These are phyloP conservation scores for Metarhizium robertsii DNA, from an alignment of 2,329 filamentous ascomycete genomes.

Conservation along the genomic window DNA sequence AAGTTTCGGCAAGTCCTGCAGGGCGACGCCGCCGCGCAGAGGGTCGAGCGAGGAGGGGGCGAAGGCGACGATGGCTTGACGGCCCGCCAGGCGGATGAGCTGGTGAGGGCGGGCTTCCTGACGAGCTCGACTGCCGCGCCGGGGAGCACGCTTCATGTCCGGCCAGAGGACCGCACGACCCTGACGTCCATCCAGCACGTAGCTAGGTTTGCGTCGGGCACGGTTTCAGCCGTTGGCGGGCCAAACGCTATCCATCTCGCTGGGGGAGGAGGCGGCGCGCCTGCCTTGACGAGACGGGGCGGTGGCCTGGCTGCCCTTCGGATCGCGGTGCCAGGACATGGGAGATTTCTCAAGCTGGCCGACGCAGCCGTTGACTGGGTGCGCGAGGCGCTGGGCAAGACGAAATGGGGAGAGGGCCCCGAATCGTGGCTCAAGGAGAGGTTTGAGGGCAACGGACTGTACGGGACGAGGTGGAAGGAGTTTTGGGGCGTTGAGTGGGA, in stretches of 20 bases:
- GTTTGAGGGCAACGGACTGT: conserved; percentile 55
- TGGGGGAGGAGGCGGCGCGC: conserved; percentile 43
- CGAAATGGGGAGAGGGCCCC: conserved; percentile 53
- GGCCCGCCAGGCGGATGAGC: conserved; percentile 39
- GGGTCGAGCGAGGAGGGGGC: conserved; percentile 10
- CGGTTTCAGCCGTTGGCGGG: conserved; percentile 60
- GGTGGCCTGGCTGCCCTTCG: conserved; percentile 26
- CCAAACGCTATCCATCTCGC: conserved; percentile 53
- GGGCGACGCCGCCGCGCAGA: conserved; percentile 35
- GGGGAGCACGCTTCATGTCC: conserved; percentile 30
- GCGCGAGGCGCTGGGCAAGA: conserved; percentile 46
- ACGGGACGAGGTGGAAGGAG: conserved; percentile 48
- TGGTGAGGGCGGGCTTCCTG: conserved; percentile 60
- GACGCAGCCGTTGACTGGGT: conserved; percentile 53
- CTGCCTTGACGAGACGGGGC: not conserved
- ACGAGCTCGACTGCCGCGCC: conserved; percentile 33
- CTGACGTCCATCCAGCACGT: conserved; percentile 53
- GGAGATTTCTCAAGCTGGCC: conserved; percentile 57
- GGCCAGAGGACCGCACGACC: conserved; percentile 45
- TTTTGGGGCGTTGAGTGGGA: conserved; percentile 62
- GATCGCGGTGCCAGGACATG: conserved; percentile 58
- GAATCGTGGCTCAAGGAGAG: conserved; percentile 53
- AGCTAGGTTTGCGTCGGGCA: conserved; percentile 57
- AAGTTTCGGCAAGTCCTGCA: conserved; percentile 44
- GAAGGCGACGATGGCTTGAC: conserved; percentile 23